These are phyloP conservation scores for Trypanosoma grayi DNA, from an alignment of 208 protist species.

Conservation along the genomic window DNA sequence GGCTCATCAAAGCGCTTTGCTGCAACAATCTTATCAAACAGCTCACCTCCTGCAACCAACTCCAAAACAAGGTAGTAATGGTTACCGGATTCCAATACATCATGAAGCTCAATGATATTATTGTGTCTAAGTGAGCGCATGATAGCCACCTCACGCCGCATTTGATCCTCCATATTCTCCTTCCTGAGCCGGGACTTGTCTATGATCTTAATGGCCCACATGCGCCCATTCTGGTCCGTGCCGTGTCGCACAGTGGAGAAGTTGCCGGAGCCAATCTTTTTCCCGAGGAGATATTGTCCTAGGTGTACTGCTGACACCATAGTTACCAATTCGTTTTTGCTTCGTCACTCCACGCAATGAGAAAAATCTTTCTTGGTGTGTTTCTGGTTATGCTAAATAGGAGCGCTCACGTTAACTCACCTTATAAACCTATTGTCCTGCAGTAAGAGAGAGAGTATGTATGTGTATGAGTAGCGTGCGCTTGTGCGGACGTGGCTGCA, in stretches of 20 bases:
- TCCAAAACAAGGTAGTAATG: conserved; percentile 74
- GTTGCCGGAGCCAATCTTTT: conserved; percentile 42
- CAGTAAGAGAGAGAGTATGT: too few species aligned
- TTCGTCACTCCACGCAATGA: too few species aligned
- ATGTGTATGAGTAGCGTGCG: too few species aligned
- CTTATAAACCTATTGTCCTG: too few species aligned
- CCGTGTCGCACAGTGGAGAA: conserved; percentile 49
- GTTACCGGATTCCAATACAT: conserved; percentile 73
- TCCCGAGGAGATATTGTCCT: conserved; percentile 40
- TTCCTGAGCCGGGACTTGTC: conserved; percentile 25
- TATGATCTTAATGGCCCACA: conserved; percentile 57
- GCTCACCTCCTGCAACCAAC: conserved; percentile 65
- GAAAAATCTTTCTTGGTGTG: too few species aligned
- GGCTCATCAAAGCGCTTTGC: conserved; percentile 29
- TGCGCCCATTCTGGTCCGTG: conserved; percentile 27
- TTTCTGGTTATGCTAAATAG: too few species aligned
- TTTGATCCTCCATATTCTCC: conserved; percentile 44
- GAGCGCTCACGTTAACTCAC: too few species aligned
- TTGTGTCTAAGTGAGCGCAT: conserved; percentile 41
- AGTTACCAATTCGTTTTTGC: too few species aligned
- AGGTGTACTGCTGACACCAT: too few species aligned
- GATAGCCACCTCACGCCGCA: conserved; percentile 45
- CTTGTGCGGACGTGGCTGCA: too few species aligned
- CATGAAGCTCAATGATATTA: conserved; percentile 39
- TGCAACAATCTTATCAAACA: conserved; percentile 33